A percentile compares a stretch with the other conserved stretches of the same genome.
These are phyloP conservation scores for Triticum dicoccoides DNA, from an alignment of 176 grass and related monocot genomes.

Conservation along the genomic window DNA sequence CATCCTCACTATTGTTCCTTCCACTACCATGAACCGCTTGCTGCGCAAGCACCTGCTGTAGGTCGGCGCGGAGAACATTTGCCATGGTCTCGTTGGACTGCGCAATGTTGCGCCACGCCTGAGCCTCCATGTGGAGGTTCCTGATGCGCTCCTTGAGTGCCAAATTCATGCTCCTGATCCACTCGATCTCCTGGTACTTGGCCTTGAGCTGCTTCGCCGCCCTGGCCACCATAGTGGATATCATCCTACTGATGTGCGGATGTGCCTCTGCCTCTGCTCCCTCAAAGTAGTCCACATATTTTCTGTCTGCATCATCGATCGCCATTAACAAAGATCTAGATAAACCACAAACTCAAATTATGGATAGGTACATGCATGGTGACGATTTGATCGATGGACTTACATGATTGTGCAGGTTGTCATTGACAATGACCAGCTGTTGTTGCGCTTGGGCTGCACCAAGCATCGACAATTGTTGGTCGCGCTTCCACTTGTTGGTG, in stretches of 20 bases:
- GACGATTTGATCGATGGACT: neutral
- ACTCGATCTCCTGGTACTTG: slow-evolving; percentile 41
- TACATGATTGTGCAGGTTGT: slow-evolving; percentile 57
- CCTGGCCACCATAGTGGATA: neutral
- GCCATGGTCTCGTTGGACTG: slow-evolving; percentile 51
- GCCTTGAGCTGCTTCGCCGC: slow-evolving; percentile 28
- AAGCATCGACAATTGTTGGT: neutral
- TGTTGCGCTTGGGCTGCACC: slow-evolving; percentile 31
- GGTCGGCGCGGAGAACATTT: slow-evolving; percentile 41
- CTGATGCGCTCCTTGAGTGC: slow-evolving; percentile 38
- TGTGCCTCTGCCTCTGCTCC: no score
- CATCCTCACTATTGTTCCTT: neutral
- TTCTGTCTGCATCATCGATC: no score
- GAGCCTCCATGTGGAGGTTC: slow-evolving; percentile 39
- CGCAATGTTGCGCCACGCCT: slow-evolving; percentile 55
- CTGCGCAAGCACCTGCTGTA: slow-evolving; percentile 23
- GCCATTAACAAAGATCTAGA: no score
- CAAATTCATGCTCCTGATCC: slow-evolving; percentile 39
- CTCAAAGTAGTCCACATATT: no score
- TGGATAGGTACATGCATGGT: neutral
- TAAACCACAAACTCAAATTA: no score
- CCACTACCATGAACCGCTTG: neutral
- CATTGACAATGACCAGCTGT: slow-evolving; percentile 50
- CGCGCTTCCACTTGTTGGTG: slow-evolving; percentile 28
- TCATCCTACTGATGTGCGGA: no score